These are phyloP conservation scores for Henningerozyma blattae DNA, from an alignment of 805 yeast species.

Conservation along the genomic window DNA sequence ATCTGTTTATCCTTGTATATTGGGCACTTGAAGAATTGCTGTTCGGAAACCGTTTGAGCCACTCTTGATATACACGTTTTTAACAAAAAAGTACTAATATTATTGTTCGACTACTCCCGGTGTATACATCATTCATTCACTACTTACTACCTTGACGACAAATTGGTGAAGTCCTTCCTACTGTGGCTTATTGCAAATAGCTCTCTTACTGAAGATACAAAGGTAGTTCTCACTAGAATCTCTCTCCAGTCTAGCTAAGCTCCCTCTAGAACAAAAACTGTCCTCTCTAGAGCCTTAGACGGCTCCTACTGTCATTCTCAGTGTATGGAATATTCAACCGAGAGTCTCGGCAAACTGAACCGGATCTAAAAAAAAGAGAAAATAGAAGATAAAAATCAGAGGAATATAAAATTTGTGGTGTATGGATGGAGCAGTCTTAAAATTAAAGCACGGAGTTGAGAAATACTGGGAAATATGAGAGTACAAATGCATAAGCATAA, in stretches of 20 bases:
- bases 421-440: neutral
- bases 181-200: neutral
- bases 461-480: neutral
- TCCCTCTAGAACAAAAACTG: neutral
- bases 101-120: too few species aligned
- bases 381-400: too few species aligned
- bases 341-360: too few species aligned
- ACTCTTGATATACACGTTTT: too few species aligned
- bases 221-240: neutral
- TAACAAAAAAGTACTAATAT: too few species aligned
- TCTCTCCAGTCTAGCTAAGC: neutral
- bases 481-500: neutral
- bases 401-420: neutral
- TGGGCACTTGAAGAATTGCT: constrained; percentile 2
- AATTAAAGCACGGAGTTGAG: neutral
- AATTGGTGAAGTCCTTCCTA: neutral
- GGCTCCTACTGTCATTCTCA: neutral
- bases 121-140: too few species aligned
- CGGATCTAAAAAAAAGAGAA: too few species aligned
- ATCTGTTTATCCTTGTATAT: constrained; percentile 7
- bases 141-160: too few species aligned
- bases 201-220: constrained; percentile 1
- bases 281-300: neutral
- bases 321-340: too few species aligned
- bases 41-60: too few species aligned